Evolutionary conservation across 73 alveolate genomes (phyloP), one percentile per base, ranked within the genome.

Genomic region (Urostyla sp.): DNA sequence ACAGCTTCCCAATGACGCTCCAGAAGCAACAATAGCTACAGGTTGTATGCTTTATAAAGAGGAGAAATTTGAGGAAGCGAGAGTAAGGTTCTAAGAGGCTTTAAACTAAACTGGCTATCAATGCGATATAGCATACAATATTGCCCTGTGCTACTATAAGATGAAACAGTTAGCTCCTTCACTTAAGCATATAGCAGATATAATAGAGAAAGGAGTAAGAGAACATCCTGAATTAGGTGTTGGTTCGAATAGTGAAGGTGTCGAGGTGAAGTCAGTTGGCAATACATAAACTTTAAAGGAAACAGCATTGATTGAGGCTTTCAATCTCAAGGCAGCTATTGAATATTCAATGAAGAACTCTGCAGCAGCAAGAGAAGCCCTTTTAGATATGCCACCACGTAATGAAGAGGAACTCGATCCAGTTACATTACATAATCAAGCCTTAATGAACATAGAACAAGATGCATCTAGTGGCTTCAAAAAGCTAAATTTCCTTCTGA

Each of bases 311-410:
- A 94, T 98, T 44, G 99, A 98, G 69, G 99, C 99, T 31, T 96
- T 96, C 92, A 98, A 98, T 80, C 82, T 98, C 72, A 98, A 96
- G 88, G 99, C 98, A 11, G 99, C 99, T 11, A 95, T 95, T 59
- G 99, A 96, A 83, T 97, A 95, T 79, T 87, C 95, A 52, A 95
- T 97, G 77, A 97, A 97, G 80, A 97, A 97, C 87, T 85, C 81
- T 72, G 94, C 95, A 54, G 99, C 99, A 55, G 99, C 99, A 0
- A 96, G 95, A 91, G 99, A 98, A 84, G 99, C 99, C 18, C 92
- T 98, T 52, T 90, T 94, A 7, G 99, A 98, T 58, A 98, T 98
- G 99, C 99, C 99, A 13, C 99, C 99, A 6, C 94, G 99, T 67
- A 94, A 91, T 66, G 99, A 96, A 84, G 99, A 96, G 69, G 99